These are phyloP conservation scores for Hanseniaspora thailandica DNA, from an alignment of 805 yeast species.

Conservation along the genomic window DNA sequence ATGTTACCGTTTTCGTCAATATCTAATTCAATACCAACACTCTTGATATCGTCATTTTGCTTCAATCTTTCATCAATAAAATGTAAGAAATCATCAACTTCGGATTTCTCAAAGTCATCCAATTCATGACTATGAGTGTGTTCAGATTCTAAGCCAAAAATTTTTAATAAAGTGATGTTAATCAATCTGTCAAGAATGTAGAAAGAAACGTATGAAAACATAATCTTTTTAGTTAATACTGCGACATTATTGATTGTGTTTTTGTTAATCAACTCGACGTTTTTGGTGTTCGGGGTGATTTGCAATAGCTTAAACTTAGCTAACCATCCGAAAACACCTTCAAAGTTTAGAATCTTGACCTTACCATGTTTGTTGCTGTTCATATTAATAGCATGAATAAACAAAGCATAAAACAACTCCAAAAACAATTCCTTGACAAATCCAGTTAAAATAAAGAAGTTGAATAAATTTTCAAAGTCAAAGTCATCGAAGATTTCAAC, in stretches of 20 bases:
- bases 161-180: background rate
- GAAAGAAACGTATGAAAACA: slow-evolving; percentile 7
- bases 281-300: background rate
- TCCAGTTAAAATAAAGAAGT: slow-evolving; percentile 12
- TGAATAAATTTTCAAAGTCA: slow-evolving; percentile 13
- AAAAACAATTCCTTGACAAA: slow-evolving; percentile 11
- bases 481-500: slow-evolving; percentile 1
- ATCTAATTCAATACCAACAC: slow-evolving; percentile 6
- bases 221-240: slow-evolving; percentile 2
- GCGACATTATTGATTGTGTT: slow-evolving; percentile 3
- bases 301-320: background rate
- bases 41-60: background rate
- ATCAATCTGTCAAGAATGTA: slow-evolving; percentile 7
- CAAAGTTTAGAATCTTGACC: background rate
- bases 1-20: slow-evolving; percentile 5
- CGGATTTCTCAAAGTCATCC: background rate
- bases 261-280: background rate
- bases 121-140: slow-evolving; percentile 6
- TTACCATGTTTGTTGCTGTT: background rate
- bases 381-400: slow-evolving; percentile 7
- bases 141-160: slow-evolving; percentile 1
- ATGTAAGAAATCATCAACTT: background rate
- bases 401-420: slow-evolving; percentile 8
- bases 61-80: background rate
- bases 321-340: background rate